Base-by-base conservation (phyloP, 2,329 filamentous ascomycete species). In the Aspergillus spinulosporus region DNA sequence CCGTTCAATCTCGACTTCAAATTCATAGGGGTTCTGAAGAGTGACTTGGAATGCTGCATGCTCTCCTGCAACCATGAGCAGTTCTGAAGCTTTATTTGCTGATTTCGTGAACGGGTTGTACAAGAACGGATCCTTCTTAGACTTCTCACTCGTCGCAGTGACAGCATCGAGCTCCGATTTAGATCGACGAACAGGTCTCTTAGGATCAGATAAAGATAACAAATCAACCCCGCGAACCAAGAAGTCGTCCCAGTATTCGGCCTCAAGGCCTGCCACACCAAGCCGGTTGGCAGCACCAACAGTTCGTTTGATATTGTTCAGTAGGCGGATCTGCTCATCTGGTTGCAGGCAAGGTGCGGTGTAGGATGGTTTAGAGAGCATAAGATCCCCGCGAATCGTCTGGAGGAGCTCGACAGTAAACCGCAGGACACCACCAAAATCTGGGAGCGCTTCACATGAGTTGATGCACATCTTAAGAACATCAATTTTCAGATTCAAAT, bases 201-300 rank as follows among this genome's bases (percentile, higher is more conserved):
- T 82, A 8, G 82, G 80, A 42, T 78, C 74, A 7, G 85, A 78
- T 37, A 84, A 72, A 26, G 88, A 79, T 49, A 92, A 84, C 43
- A 96, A 77, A 52, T 87, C 84, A 64, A 96, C 78, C 60, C 86
- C 86, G 49, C 94, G 86, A 46, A 99, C 82, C 6, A 99, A 79
- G 65, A 97, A 97, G 67, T 96, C 91, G 71, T 99, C 94, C 94
- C 94, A 99, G 69, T 97, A 99, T 64, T 94, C 89, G 4, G 91
- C 92, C 51, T 86, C 82, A 42, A 93, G 74, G 54, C 88, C 76
- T 4, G 82, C 77, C 29, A 92, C 76, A 0, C 92, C 92, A 28
- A 97, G 75, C 57, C 89, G 87, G 58, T 84, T 84, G 0, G 89
- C 88, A n/a, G 94, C 84, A 32, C 81, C 84, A 31, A 92, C 85